Base-by-base conservation (phyloP, 306 rosid genomes). In the Abrus pulchellus region DNA sequence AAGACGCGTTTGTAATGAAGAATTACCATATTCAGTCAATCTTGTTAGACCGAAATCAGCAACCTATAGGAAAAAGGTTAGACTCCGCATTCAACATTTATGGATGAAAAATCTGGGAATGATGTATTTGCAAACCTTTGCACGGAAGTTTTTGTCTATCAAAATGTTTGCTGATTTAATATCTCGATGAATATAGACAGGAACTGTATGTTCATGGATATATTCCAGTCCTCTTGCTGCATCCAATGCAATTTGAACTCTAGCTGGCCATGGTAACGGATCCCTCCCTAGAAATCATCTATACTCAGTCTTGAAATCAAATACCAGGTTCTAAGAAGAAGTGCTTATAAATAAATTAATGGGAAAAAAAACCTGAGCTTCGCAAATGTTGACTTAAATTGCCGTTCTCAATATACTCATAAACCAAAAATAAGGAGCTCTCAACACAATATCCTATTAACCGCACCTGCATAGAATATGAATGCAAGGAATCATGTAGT, bases 131-230 rank as follows among this genome's bases (percentile, higher is more conserved):
- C n/a, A 60, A 76, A 92, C 97, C 97, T 92, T 92, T 80, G 69
- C 94, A 0, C 91, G 91, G 28, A 86, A 88, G 80, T 90, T 90
- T 81, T 86, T 83, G 86, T 90, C 97, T 9, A 92, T 89, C 79
- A 92, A 89, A 75, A 92, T 92, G 84, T 92, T 90, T 3, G 94
- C 90, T 1, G 93, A 80, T 82, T 92, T 92, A 61, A 92, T 89
- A 68, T 92, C 97, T 72, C 89, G 80, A 52, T 92, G 97, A 75
- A 92, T 92, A 83, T 92, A 92, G 50, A 90, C 88, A 33, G 97
- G 94, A 87, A 92, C 91, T 11, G 94, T 90, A 44, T 92, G 97
- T 34, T 90, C 97, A n/a, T 92, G 97, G 41, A 92, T 92, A 71
- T 92, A 92, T 86, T 88, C 94, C 8, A 92, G 83, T 72, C 93